Conservation (phyloP, 2,329 filamentous ascomycete genomes). For the Fusarium sp. region DNA sequence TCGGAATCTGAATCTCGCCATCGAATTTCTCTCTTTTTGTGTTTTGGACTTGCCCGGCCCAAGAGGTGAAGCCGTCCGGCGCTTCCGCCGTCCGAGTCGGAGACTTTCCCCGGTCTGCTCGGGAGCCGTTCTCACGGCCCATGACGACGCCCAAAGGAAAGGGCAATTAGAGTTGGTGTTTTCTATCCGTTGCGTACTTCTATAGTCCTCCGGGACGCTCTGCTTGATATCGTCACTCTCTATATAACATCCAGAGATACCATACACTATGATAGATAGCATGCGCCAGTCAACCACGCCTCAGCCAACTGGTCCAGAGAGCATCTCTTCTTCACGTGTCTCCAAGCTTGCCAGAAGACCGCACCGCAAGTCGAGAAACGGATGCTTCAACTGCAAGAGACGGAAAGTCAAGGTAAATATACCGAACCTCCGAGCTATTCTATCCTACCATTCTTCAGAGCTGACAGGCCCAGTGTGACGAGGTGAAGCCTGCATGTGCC, state of each 20-base stretch:
- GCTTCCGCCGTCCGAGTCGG: constrained; percentile 42
- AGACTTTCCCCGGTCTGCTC: constrained; percentile 40
- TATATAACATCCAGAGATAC: constrained; percentile 12
- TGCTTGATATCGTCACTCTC: constrained; percentile 9
- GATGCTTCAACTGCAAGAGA: constrained; percentile 51
- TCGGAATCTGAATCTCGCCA: constrained; percentile 6
- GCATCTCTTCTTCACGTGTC: constrained; percentile 43
- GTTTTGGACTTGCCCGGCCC: constrained; percentile 35
- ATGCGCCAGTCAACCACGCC: constrained; percentile 41
- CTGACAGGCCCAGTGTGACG: constrained; percentile 48
- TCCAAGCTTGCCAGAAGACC: constrained; percentile 48
- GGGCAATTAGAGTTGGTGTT: constrained; percentile 25
- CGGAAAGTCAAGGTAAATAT: constrained; percentile 50
- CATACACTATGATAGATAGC: constrained; percentile 13
- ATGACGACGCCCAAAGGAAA: constrained; percentile 28
- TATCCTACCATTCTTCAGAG: not conserved
- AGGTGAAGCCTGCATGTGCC: constrained; percentile 50
- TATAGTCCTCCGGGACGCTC: constrained; percentile 3
- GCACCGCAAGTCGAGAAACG: constrained; percentile 50
- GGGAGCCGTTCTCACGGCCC: constrained; percentile 31
- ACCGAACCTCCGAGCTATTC: constrained; percentile 1
- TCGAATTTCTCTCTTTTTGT: constrained; percentile 18
- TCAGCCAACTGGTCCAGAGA: constrained; percentile 42
- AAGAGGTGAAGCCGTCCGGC: constrained; percentile 43
- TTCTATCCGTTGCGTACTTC: constrained; percentile 7